Evolutionary conservation across 345 rosid species (phyloP).

Genomic region (Arabidopsis thaliana): DNA sequence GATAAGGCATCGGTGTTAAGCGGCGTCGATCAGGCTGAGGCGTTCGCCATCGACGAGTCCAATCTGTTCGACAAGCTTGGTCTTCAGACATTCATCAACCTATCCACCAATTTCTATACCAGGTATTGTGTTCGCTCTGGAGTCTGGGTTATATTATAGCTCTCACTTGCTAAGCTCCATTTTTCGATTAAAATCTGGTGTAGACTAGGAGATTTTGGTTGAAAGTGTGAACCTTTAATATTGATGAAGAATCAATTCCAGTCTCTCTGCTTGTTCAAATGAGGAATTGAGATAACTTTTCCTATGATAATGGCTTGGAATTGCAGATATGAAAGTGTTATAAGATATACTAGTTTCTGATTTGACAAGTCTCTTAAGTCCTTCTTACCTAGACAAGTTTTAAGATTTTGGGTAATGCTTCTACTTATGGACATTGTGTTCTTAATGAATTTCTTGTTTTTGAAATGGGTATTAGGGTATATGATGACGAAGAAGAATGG

Average conservation of each 20-base stretch:
- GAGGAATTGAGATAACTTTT: neutral
- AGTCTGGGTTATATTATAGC: neutral
- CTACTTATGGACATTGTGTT: conserved; percentile 4
- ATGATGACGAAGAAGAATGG: conserved; percentile 88
- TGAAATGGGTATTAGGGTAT: conserved; percentile 62
- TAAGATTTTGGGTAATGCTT: neutral
- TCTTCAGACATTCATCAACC: conserved; percentile 77
- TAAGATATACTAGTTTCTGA: neutral
- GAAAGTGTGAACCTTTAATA: neutral
- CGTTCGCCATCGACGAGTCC: conserved; percentile 78
- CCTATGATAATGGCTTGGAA: neutral
- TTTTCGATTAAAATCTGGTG: neutral
- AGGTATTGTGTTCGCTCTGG: conserved; percentile 48
- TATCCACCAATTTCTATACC: conserved; percentile 90
- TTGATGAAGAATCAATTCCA: neutral
- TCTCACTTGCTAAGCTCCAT: neutral
- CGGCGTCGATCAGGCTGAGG: conserved; percentile 74
- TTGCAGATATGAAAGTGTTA: neutral
- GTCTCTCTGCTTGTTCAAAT: neutral
- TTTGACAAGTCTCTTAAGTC: neutral
- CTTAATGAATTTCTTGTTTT: neutral
- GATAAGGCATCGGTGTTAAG: conserved; percentile 87
- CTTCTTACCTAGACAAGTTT: neutral
- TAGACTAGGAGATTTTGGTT: neutral
- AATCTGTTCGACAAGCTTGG: conserved; percentile 80